Conservation (phyloP, 2,329 filamentous ascomycete species). For the Aspergillus pseudoviridinutans region DNA sequence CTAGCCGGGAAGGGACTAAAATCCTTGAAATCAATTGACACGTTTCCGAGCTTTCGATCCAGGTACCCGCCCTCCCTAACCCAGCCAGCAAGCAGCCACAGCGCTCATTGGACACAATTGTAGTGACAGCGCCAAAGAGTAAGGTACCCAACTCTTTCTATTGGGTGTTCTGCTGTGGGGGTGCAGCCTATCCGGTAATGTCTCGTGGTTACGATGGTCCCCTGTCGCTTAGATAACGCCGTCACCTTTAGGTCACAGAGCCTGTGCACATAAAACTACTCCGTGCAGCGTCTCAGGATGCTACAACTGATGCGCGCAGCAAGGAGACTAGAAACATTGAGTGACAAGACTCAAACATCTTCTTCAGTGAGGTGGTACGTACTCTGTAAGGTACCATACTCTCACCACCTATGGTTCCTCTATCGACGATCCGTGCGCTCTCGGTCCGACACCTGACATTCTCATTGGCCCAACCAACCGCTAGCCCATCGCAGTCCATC, state of each 20-base stretch:
- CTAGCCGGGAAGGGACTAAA: background rate
- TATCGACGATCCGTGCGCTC: background rate
- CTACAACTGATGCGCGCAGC: background rate
- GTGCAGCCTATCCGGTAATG: background rate
- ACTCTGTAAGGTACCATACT: background rate
- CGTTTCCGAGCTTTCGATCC: conserved; percentile 8
- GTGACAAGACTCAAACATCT: background rate
- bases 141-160: background rate
- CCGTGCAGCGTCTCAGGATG: background rate
- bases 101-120: background rate
- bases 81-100: background rate
- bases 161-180: background rate
- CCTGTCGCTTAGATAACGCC: background rate
- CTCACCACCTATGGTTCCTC: background rate
- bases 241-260: background rate
- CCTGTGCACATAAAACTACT: background rate
- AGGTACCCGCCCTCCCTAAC: conserved; percentile 15
- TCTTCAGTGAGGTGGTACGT: background rate
- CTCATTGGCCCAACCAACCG: background rate
- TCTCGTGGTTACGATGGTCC: too few relatives aligned
- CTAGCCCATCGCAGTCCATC: background rate
- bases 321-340: background rate
- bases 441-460: background rate
- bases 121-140: background rate
- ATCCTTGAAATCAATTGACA: background rate